Evolutionary conservation across 2,329 filamentous ascomycete species (phyloP), one percentile per base, ranked within the genome.

Genomic region (Xylaria polymorpha): DNA sequence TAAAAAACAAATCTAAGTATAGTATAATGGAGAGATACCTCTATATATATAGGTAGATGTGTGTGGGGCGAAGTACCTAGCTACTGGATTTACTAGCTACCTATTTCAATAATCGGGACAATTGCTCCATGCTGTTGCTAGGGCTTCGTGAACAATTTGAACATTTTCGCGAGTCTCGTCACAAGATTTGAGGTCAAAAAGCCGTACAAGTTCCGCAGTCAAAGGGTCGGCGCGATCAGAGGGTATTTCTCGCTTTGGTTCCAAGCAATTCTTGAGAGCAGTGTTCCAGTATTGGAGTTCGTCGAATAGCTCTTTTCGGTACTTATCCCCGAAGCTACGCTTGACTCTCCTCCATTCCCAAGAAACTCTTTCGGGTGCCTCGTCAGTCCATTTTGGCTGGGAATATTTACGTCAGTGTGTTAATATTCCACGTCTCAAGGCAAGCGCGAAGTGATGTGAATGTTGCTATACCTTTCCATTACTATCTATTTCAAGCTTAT

Each of bases 291-390:
- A 12, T 10, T 67, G 60, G 14, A 70, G 60, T 15, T 67, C 68
- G 22, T 59, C 48, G 9, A 67, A 57, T 25, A 64, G 44, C 14
- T 67, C 20, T 43, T 64, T 37, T 18, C 64, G 57, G 9, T 51
- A 10, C 32, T n/a, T 39, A 7, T 32, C 14, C 18, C 68, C 48
- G 32, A 70, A 67, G 48, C 64, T 70, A 48, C 46, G 64, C 43
- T 37, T 56, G 5, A 70, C 37, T 43, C 64, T 35, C 10, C 64
- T 53, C 68, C 68, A 70, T 53, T 67, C 64, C 68, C 64, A 67
- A 8, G 43, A 41, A 8, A 29, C 64, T 29, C 60, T 46, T 10
- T 55, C 55, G 4, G 68, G 48, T 1, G 12, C 14, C 20, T 22
- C 50, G 10, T 57, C 48, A 7, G 39, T 63, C 67, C 62, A 69